Evolutionary conservation across 2,329 filamentous ascomycete genomes (phyloP).

Genomic region (Hypoxylon sp.): DNA sequence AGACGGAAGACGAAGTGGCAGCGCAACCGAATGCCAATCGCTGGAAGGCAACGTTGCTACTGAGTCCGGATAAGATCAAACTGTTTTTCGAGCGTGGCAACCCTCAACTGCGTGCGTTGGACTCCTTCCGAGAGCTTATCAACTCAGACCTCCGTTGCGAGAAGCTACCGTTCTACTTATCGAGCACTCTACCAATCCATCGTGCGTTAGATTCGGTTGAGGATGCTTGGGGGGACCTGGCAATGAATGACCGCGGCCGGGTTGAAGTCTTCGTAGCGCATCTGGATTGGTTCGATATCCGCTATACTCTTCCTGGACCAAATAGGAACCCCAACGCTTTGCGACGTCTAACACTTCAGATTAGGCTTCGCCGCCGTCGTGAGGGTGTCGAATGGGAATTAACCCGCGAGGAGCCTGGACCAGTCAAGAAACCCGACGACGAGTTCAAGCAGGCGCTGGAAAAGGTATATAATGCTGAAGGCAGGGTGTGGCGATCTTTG

Average conservation of each 20-base stretch:
- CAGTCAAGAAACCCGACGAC: constrained; percentile 45
- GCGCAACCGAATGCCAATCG: constrained; percentile 44
- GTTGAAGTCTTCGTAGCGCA: constrained; percentile 66
- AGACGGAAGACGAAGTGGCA: constrained; percentile 37
- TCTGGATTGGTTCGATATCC: constrained; percentile 69
- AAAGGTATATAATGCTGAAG: constrained; percentile 49
- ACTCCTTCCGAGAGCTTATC: constrained; percentile 67
- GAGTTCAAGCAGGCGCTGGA: constrained; percentile 48
- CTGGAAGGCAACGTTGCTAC: constrained; percentile 70
- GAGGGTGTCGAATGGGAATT: constrained; percentile 67
- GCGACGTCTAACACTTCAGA: constrained; percentile 62
- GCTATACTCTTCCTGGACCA: constrained; percentile 60
- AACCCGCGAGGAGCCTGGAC: constrained; percentile 52
- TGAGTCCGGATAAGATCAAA: constrained; percentile 65
- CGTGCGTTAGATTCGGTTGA: constrained; percentile 72
- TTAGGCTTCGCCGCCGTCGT: constrained; percentile 63
- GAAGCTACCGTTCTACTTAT: constrained; percentile 66
- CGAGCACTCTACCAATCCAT: constrained; percentile 74
- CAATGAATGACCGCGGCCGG: constrained; percentile 58
- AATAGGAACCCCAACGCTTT: constrained; percentile 47
- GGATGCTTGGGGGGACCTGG: constrained; percentile 60
- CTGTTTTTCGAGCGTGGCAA: constrained; percentile 72
- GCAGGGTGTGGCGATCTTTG: constrained; percentile 48
- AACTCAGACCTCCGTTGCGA: constrained; percentile 60
- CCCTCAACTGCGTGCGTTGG: constrained; percentile 74